These are phyloP conservation scores for Penicillium sclerotiorum DNA, from an alignment of 2,329 filamentous ascomycete genomes.

Conservation along the genomic window DNA sequence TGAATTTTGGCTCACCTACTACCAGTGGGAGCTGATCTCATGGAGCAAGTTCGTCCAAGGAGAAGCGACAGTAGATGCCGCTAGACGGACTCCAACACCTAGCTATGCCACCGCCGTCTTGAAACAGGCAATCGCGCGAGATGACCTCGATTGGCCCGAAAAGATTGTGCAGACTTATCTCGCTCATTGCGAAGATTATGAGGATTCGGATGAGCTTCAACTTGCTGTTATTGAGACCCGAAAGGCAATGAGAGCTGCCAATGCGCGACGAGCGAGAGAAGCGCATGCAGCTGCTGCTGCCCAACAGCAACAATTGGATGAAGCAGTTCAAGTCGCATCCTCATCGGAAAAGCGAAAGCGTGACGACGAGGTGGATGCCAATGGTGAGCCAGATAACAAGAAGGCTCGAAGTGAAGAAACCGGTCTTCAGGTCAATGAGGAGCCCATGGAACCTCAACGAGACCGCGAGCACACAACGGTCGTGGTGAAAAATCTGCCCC, in stretches of 20 bases:
- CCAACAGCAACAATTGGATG: conserved; percentile 30
- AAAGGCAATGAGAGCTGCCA: conserved; percentile 65
- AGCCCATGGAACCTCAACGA: conserved; percentile 60
- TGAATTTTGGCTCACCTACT: conserved; percentile 93
- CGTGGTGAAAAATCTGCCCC: conserved; percentile 75
- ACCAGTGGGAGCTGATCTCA: conserved; percentile 85
- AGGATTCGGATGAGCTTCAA: conserved; percentile 74
- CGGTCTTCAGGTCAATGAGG: conserved; percentile 34
- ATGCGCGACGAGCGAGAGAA: conserved; percentile 67
- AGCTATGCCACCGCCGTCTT: conserved; percentile 75
- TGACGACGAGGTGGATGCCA: conserved; percentile 57
- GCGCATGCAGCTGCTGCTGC: conserved; percentile 58
- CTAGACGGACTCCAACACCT: conserved; percentile 65
- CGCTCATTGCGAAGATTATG: conserved; percentile 79
- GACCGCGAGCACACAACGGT: conserved; percentile 90
- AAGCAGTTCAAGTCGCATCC: conserved; percentile 16
- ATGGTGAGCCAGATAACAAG: conserved; percentile 66
- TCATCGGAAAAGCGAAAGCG: conserved; percentile 69
- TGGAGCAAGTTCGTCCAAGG: conserved; percentile 61
- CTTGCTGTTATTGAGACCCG: conserved; percentile 73
- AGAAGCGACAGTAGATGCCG: conserved; percentile 55
- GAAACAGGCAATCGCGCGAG: conserved; percentile 65
- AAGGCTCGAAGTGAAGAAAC: conserved; percentile 60
- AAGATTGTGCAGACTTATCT: conserved; percentile 52
- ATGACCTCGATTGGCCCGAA: conserved; percentile 54